Base-by-base conservation (phyloP, 345 rosid genomes). In the Salix viminalis region DNA sequence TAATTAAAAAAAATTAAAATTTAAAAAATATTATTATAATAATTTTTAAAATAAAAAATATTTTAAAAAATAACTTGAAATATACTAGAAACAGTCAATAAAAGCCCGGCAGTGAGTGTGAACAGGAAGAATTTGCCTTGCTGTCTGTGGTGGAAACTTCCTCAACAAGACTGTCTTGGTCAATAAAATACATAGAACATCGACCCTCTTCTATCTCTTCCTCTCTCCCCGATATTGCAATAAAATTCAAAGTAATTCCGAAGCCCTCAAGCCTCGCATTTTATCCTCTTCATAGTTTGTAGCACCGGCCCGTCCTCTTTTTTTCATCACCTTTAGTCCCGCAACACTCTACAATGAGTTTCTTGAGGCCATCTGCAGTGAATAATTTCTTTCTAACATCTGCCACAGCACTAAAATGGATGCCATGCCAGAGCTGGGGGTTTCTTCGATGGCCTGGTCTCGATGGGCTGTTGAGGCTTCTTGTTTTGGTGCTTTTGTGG, bases 351-450 rank as follows among this genome's bases (percentile, higher is more conserved):
- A 32, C 56, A 41, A 87, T 87, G 89, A 87, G 84, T 77, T 84
- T 77, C 79, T 36, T 81, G 78, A 77, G 83, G 77, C 82, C 89
- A 7, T 81, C 81, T 24, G 82, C 81, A 41, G n/a, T 79, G 44
- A 56, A 69, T 32, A 81, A 77, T 42, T 62, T 75, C 34, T 44
- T 83, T 21, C 30, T 67, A 37, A 74, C 74, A 4, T 62, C 11
- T 62, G 19, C 77, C 54, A 84, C 81, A 14, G 52, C 4, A 0
- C 44, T 68, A 5, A 70, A 41, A 75, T 84, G 89, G 90, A 77
- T 85, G 85, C 90, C 84, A 11, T 81, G 86, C 78, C 88, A 85
- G 79, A 87, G 77, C 73, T 80, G 78, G 82, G 86, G 80, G 18
- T 83, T 84, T 74, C 86, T 83, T 19, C 81, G 83, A 36, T 83